phyloP scores from a whole-genome alignment of 192 early-diverging fungal species.

The Physocladia obscura region DNA sequence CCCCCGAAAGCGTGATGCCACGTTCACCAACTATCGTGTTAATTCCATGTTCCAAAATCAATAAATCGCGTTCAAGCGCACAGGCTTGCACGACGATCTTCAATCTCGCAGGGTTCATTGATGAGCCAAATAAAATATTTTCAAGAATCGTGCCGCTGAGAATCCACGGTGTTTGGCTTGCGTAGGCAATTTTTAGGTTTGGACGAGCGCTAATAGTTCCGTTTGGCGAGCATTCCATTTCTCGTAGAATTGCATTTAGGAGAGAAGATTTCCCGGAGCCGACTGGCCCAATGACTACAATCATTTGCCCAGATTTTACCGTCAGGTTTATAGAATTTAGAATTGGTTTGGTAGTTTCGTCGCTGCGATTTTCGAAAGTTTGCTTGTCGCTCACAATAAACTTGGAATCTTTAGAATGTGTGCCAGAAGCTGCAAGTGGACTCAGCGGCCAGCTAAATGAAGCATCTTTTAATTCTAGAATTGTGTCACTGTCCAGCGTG shows the following conservation, averaged over 20 bases:
- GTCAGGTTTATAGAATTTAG: slow-evolving; percentile 25
- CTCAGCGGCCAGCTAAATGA: slow-evolving; percentile 29
- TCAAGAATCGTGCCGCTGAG: slow-evolving; percentile 34
- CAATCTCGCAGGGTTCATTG: slow-evolving; percentile 26
- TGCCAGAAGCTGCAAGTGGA: background rate
- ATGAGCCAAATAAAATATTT: slow-evolving; percentile 45
- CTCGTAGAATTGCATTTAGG: slow-evolving; percentile 38
- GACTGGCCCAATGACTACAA: slow-evolving; percentile 41
- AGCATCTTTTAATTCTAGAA: slow-evolving; percentile 20
- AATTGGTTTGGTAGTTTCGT: background rate
- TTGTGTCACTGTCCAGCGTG: background rate
- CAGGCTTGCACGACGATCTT: slow-evolving; percentile 28
- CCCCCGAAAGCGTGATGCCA: slow-evolving; percentile 40
- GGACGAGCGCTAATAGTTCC: background rate
- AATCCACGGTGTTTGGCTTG: slow-evolving; percentile 44
- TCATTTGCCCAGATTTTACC: slow-evolving; percentile 18
- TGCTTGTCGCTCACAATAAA: background rate
- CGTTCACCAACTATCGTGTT: slow-evolving; percentile 45
- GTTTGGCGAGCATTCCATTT: slow-evolving; percentile 22
- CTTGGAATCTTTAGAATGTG: background rate
- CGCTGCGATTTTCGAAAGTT: background rate
- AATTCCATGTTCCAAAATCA: slow-evolving; percentile 25
- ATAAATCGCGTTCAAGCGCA: slow-evolving; percentile 29
- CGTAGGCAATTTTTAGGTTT: slow-evolving; percentile 30
- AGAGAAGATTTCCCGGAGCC: slow-evolving; percentile 38